These are phyloP conservation scores for Juglanconis juglandina DNA, from an alignment of 2,329 filamentous ascomycete genomes.

Conservation along the genomic window DNA sequence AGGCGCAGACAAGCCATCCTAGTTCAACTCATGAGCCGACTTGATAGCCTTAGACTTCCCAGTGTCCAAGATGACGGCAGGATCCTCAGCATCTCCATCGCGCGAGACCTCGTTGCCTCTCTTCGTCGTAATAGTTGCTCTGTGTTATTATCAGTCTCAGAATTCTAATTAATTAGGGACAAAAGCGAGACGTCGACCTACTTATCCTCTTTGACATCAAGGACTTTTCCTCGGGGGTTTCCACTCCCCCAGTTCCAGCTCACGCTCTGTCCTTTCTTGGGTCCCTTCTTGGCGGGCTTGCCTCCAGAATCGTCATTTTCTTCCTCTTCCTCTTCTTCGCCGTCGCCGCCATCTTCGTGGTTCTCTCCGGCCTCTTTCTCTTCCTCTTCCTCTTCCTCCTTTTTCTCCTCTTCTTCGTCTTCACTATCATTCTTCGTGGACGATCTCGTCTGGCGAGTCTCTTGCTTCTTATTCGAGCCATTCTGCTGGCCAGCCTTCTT, in stretches of 20 bases:
- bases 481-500: conserved; percentile 19
- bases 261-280: conserved; percentile 36
- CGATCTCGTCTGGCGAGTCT: conserved; percentile 21
- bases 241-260: conserved; percentile 46
- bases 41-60: conserved; percentile 42
- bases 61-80: conserved; percentile 40
- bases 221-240: conserved; percentile 40
- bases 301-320: conserved; percentile 14
- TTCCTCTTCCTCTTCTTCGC: conserved; percentile 17
- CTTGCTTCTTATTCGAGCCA: conserved; percentile 21
- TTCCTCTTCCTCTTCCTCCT: conserved; percentile 16
- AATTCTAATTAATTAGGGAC: fast-evolving
- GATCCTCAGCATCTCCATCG: conserved; percentile 37
- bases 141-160: conserved; percentile 13
- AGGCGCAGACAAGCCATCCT: background rate
- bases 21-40: conserved; percentile 37
- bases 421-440: conserved; percentile 9
- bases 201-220: conserved; percentile 42
- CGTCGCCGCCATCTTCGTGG: conserved; percentile 17
- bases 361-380: conserved; percentile 9
- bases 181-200: conserved; percentile 21
- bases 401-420: conserved; percentile 20
- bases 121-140: conserved; percentile 39
- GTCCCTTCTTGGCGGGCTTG: conserved; percentile 15
- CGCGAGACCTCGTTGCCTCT: conserved; percentile 38